These are phyloP conservation scores for Fusarium multiceps DNA, from an alignment of 2,329 filamentous ascomycete genomes.

Conservation along the genomic window DNA sequence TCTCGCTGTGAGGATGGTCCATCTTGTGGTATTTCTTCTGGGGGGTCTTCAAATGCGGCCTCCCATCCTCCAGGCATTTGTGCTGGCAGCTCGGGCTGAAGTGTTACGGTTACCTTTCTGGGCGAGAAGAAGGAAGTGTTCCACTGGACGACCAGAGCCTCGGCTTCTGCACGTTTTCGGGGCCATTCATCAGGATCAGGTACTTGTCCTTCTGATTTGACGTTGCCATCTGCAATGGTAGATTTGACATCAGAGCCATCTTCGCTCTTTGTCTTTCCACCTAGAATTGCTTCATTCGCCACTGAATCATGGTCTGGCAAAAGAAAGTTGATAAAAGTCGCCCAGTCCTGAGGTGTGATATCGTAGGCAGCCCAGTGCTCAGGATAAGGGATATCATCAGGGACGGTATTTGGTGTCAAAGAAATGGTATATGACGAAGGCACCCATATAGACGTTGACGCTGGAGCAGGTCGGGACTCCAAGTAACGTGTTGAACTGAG, in stretches of 20 bases:
- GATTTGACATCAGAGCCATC: constrained; percentile 46
- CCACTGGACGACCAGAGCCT: constrained; percentile 63
- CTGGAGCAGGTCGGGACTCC: constrained; percentile 55
- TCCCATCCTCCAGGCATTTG: constrained; percentile 46
- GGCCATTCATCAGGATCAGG: constrained; percentile 39
- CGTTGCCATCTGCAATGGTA: constrained; percentile 9
- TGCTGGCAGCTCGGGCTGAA: constrained; percentile 42
- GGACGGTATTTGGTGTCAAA: constrained; percentile 51
- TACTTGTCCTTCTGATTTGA: constrained; percentile 3
- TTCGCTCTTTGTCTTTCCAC: constrained; percentile 62
- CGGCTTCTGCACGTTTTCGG: constrained; percentile 47
- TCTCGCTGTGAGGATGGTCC: constrained; percentile 28
- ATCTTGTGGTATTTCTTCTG: constrained; percentile 11
- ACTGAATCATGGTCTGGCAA: constrained; percentile 60
- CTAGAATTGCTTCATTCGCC: constrained; percentile 60
- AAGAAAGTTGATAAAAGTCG: constrained; percentile 68
- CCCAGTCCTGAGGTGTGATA: constrained; percentile 66
- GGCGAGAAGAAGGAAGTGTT: constrained; percentile 67
- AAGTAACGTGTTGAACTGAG: constrained; percentile 55
- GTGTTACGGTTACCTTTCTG: constrained; percentile 58
- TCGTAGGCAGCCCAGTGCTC: constrained; percentile 55
- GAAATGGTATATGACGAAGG: constrained; percentile 51
- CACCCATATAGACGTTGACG: constrained; percentile 37
- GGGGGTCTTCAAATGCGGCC: constrained; percentile 34
- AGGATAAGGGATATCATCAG: constrained; percentile 59